Conservation (phyloP, 129 eudicot species). For the Silybum marianum region DNA sequence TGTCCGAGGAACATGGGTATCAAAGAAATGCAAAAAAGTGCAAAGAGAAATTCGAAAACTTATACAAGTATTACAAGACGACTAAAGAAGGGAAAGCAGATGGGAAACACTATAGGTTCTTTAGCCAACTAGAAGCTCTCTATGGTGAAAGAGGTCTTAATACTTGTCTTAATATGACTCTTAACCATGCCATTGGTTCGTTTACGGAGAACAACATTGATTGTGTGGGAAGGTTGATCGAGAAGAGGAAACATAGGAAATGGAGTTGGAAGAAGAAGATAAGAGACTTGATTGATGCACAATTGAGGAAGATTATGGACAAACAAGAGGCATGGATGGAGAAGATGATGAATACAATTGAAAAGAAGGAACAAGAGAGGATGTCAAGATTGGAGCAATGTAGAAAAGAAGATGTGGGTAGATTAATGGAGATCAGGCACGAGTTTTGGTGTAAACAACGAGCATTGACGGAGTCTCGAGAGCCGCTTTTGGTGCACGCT, state of each 20-base stretch:
- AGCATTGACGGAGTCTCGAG: slow-evolving; percentile 92
- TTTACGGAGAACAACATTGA: slow-evolving; percentile 27
- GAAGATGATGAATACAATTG: slow-evolving; percentile 83
- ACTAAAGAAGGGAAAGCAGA: slow-evolving; percentile 98
- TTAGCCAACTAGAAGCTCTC: slow-evolving; percentile 92
- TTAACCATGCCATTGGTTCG: slow-evolving; percentile 16
- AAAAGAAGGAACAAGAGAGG: slow-evolving; percentile 77
- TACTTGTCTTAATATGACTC: background rate
- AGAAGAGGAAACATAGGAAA: slow-evolving; percentile 42
- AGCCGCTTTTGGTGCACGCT: slow-evolving; percentile 73
- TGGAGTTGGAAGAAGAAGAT: slow-evolving; percentile 80
- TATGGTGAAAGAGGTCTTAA: slow-evolving; percentile 62
- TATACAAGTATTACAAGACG: slow-evolving; percentile 98
- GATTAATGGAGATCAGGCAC: slow-evolving; percentile 65
- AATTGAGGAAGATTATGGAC: slow-evolving; percentile 83
- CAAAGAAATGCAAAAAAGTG: slow-evolving; percentile 98
- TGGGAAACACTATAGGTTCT: slow-evolving; percentile 92
- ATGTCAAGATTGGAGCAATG: slow-evolving; percentile 74
- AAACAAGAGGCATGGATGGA: slow-evolving; percentile 90
- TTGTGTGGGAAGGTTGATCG: slow-evolving; percentile 20
- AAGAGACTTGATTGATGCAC: slow-evolving; percentile 66
- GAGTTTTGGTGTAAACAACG: slow-evolving; percentile 83
- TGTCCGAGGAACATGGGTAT: slow-evolving; percentile 93
- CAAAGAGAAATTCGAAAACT: slow-evolving; percentile 92
- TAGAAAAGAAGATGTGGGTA: slow-evolving; percentile 76